Conservation (phyloP, 495 filamentous ascomycete species). For the Cercophora newfieldiana region DNA sequence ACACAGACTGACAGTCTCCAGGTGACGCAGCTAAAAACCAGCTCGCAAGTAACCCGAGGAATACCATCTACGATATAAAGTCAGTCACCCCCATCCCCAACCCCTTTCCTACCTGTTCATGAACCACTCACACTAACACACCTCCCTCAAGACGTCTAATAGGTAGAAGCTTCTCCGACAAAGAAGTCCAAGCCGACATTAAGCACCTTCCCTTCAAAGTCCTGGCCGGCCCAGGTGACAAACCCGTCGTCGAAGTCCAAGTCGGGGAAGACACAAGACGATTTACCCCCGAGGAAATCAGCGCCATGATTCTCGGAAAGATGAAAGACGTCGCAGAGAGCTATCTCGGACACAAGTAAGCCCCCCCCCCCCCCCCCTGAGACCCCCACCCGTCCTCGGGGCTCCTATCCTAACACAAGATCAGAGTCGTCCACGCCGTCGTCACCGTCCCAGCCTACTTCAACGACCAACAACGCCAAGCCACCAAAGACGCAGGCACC, state of each 20-base stretch:
- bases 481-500: slow-evolving; percentile 89
- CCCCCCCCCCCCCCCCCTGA: not conserved
- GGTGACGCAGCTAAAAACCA: slow-evolving; percentile 99
- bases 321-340: slow-evolving; percentile 94
- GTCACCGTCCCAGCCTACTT: slow-evolving; percentile 95
- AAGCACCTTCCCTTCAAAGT: slow-evolving; percentile 90
- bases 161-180: slow-evolving; percentile 79
- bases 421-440: slow-evolving; percentile 82
- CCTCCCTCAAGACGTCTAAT: slow-evolving; percentile 76
- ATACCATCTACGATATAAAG: slow-evolving; percentile 99
- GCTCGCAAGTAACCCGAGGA: slow-evolving; percentile 95
- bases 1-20: not conserved
- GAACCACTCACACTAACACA: not conserved
- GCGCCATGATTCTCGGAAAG: slow-evolving; percentile 80
- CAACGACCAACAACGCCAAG: slow-evolving; percentile 94
- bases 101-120: not conserved
- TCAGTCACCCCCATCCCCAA: slow-evolving; percentile 6
- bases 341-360: slow-evolving; percentile 73
- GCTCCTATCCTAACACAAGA: not conserved
- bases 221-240: slow-evolving; percentile 64
- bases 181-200: slow-evolving; percentile 73
- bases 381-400: too few species aligned
- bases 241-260: slow-evolving; percentile 74
- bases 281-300: slow-evolving; percentile 81
- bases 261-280: slow-evolving; percentile 63